Percentiles rank a stretch among this genome's conserved stretches.
Evolutionary conservation across 306 rosid species (phyloP).

Genomic region (Corylus americana): DNA sequence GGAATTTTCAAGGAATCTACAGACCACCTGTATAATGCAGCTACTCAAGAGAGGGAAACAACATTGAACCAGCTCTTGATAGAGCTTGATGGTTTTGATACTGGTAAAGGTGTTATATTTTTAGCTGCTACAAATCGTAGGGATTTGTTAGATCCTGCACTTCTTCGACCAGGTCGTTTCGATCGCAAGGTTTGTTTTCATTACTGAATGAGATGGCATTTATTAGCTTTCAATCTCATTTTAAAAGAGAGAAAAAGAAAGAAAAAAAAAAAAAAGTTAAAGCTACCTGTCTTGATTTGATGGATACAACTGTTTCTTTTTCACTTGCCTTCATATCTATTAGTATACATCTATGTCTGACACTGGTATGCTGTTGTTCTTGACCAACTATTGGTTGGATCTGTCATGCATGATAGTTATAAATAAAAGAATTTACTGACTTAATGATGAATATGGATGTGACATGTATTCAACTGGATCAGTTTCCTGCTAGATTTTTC

Average conservation of each 20-base stretch:
- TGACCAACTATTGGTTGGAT: not conserved
- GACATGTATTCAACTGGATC: conserved; percentile 2
- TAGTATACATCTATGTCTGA: not conserved
- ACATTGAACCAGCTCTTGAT: conserved; percentile 93
- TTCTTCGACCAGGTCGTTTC: conserved; percentile 98
- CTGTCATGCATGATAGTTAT: not conserved
- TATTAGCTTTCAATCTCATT: conserved; percentile 27
- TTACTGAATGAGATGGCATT: conserved; percentile 19
- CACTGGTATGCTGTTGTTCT: not conserved
- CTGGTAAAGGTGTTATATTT: conserved; percentile 98
- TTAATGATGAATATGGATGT: conserved; percentile 8
- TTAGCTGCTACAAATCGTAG: conserved; percentile 95
- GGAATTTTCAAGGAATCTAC: conserved; percentile 82
- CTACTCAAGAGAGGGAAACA: conserved; percentile 99
- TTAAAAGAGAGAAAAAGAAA: conserved; percentile 15
- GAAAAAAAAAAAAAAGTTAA: not conserved
- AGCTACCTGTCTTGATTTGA: not conserved
- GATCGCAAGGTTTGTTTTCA: conserved; percentile 90
- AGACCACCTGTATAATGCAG: conserved; percentile 84
- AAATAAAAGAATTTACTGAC: not conserved
- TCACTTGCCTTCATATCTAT: not conserved
- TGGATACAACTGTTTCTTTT: not conserved
- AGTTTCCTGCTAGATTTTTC: conserved; percentile 28
- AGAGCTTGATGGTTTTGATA: conserved; percentile 98
- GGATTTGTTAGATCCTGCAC: conserved; percentile 98